A percentile compares a stretch with the other conserved stretches of the same genome.
Evolutionary conservation across 108 stramenopile genomes (phyloP).

Genomic region (Nitzschia sp.): DNA sequence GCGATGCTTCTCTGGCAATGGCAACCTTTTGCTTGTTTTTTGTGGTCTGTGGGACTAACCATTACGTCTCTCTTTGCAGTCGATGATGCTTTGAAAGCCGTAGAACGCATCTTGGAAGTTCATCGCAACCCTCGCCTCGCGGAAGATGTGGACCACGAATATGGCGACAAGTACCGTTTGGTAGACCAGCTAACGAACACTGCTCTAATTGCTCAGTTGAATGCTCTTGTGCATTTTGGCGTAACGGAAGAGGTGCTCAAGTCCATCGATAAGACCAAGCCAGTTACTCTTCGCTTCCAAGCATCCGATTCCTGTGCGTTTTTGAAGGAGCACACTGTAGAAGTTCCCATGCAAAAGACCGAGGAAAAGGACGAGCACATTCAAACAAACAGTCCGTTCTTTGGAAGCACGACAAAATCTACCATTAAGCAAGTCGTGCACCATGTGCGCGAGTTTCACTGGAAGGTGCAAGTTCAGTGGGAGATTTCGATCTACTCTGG

Average conservation of each 20-base stretch:
- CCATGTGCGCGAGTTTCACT: conserved; percentile 59
- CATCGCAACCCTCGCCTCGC: conserved; percentile 43
- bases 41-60: neutral
- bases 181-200: conserved; percentile 66
- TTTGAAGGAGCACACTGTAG: conserved; percentile 49
- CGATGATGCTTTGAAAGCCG: conserved; percentile 32
- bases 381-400: neutral
- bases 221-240: conserved; percentile 66
- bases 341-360: conserved; percentile 6
- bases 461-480: conserved; percentile 38
- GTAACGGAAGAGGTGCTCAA: conserved; percentile 42
- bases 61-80: conserved; percentile 20
- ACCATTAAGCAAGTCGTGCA: conserved; percentile 32
- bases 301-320: conserved; percentile 42
- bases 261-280: conserved; percentile 19
- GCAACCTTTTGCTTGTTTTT: neutral
- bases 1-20: too few relatives aligned
- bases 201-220: conserved; percentile 62
- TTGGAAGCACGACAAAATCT: conserved; percentile 14
- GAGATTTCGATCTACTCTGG: conserved; percentile 50
- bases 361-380: conserved; percentile 3
- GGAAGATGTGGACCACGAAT: conserved; percentile 59
- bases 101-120: conserved; percentile 43
- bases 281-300: conserved; percentile 64
- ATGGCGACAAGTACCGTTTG: conserved; percentile 72